Percentiles rank a stretch among this genome's conserved stretches.
Conservation (phyloP, 192 early-diverging fungal species). For the Neocallimastix lanati region DNA sequence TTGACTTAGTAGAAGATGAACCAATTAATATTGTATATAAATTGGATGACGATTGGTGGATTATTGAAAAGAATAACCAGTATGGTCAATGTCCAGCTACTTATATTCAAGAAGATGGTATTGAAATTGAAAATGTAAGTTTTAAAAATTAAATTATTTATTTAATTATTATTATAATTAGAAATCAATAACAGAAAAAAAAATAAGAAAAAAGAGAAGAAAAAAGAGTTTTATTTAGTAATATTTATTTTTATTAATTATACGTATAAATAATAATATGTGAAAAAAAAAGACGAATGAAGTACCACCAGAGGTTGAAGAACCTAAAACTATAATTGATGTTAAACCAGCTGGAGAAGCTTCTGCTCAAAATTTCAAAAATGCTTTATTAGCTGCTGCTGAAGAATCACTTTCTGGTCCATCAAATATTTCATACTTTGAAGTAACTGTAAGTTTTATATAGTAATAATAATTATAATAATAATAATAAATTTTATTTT, state of each 20-base stretch:
- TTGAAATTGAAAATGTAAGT: background rate
- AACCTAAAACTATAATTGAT: too few species aligned
- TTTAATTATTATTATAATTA: too few species aligned
- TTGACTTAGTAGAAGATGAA: background rate
- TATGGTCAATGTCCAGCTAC: background rate
- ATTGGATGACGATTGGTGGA: background rate
- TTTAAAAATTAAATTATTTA: too few species aligned
- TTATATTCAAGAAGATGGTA: background rate
- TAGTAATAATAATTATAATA: too few species aligned
- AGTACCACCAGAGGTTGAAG: background rate
- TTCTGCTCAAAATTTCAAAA: background rate
- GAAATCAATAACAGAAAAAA: too few species aligned
- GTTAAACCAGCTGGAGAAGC: background rate
- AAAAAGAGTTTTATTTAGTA: too few species aligned
- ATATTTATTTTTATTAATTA: too few species aligned
- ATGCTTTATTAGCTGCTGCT: background rate
- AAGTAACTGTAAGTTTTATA: background rate
- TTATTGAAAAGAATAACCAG: background rate
- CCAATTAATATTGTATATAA: conserved; percentile 4
- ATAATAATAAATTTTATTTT: background rate
- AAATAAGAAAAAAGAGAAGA: too few species aligned
- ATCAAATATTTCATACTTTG: background rate
- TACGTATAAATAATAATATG: too few species aligned
- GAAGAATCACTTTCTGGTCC: background rate
- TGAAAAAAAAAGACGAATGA: too few species aligned